Conservation (phyloP, 805 yeast species). For the Ogataea naganishii region DNA sequence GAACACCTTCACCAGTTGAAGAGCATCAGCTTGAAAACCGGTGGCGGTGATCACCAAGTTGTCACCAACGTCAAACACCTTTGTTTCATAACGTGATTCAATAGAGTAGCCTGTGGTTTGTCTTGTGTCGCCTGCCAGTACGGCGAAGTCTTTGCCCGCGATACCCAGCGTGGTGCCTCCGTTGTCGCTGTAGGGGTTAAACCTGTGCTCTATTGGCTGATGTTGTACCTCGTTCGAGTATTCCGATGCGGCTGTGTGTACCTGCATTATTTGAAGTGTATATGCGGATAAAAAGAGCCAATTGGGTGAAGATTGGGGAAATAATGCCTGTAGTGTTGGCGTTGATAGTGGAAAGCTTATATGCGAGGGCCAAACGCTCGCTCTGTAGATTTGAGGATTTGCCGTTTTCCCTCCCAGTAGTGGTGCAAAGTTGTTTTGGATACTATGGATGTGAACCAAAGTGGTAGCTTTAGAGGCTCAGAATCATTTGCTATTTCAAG, state of each 20-base stretch:
- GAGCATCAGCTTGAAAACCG: constrained; percentile 95
- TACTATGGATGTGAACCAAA: too few species aligned
- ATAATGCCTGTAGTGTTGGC: too few species aligned
- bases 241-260: constrained; percentile 48
- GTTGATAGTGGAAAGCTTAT: too few species aligned
- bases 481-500: too few species aligned
- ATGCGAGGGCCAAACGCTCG: too few species aligned
- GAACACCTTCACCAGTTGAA: constrained; percentile 71
- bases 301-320: too few species aligned
- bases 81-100: constrained; percentile 87
- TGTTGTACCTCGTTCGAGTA: constrained; percentile 44
- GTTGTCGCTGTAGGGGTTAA: constrained; percentile 83
- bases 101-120: constrained; percentile 90
- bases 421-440: too few species aligned
- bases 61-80: constrained; percentile 84
- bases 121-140: constrained; percentile 97
- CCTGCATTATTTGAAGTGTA: too few species aligned
- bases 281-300: too few species aligned
- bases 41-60: constrained; percentile 82
- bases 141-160: constrained; percentile 96
- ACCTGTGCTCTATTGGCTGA: constrained; percentile 81
- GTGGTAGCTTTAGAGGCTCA: too few species aligned
- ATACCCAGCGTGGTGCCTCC: constrained; percentile 97
- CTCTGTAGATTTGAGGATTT: too few species aligned
- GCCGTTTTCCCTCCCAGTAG: too few species aligned